These are phyloP conservation scores for Microsporum audouinii DNA, from an alignment of 2,329 filamentous ascomycete genomes.

Conservation along the genomic window DNA sequence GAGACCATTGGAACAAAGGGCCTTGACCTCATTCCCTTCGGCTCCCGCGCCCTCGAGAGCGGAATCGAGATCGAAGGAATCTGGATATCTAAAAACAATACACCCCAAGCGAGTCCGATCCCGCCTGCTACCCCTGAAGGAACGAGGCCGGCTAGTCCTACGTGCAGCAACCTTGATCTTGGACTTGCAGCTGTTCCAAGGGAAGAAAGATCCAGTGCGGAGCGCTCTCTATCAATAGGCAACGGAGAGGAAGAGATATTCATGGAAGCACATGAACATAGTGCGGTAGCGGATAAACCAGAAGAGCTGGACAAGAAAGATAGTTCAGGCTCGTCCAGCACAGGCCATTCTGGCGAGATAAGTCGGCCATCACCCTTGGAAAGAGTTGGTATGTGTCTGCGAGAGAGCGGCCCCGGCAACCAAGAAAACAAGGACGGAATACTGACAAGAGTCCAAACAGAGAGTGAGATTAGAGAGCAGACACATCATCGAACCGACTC, in stretches of 20 bases:
- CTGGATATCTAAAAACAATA: slow-evolving; percentile 51
- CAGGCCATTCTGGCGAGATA: not conserved
- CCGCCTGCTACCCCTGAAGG: slow-evolving; percentile 17
- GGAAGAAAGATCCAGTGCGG: not conserved
- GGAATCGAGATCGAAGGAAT: slow-evolving; percentile 79
- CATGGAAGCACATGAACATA: not conserved
- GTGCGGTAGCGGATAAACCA: not conserved
- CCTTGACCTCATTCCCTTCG: slow-evolving; percentile 69
- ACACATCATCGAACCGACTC: not conserved
- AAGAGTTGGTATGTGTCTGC: not conserved
- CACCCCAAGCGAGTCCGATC: slow-evolving; percentile 20
- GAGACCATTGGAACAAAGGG: slow-evolving; percentile 44
- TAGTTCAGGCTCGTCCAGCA: not conserved
- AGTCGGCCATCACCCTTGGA: not conserved
- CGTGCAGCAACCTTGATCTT: not conserved
- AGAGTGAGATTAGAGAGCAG: not conserved
- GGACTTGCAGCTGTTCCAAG: not conserved
- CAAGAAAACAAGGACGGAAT: not conserved
- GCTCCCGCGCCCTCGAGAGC: slow-evolving; percentile 70
- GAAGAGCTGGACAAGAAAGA: not conserved
- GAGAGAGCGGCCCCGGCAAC: not conserved
- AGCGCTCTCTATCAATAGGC: not conserved
- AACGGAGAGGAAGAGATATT: not conserved
- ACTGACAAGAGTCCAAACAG: not conserved
- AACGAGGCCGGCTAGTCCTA: slow-evolving; percentile 12